Base-by-base conservation (phyloP, 495 filamentous ascomycete genomes). In the Elaphomyces granulatus region DNA sequence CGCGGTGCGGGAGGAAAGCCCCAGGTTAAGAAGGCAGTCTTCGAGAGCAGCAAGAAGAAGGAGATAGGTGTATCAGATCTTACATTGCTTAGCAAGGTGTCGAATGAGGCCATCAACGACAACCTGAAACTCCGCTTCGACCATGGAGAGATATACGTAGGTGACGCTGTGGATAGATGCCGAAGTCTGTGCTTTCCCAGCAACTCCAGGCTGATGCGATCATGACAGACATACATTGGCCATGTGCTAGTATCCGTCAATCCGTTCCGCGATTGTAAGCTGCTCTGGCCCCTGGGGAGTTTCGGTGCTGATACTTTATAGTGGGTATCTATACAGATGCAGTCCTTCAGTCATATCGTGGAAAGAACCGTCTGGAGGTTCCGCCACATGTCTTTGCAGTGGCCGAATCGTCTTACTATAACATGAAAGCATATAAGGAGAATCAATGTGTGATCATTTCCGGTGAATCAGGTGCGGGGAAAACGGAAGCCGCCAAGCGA, bases 371-470 rank as follows among this genome's bases (percentile, higher is more conserved):
- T 36, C 73, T 99, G 47, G 90, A 99, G 68, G 74, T 80, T 61
- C 84, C 90, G 15, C 92, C 92, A 7, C 92, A 99, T 58, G 92
- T 99, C 45, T 99, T 94, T 61, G 90, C 85, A 35, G 87, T 96
- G 54, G 92, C 92, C 48, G 92, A 99, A 62, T 81, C 86, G 3
- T 64, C 87, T 36, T 96, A 99, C 66, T 95, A 96, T 64, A 95
- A 99, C 68, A 96, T 99, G 92, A 95, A 95, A 48, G 87, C 84
- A 14, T 96, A 99, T 70, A 88, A 87, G 51, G 92, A 96, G 45
- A 96, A 96, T 64, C 92, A 99, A 54, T 99, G 92, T 64, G 87
- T 99, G 37, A 99, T 99, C 57, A 99, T 99, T 45, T 95, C 87
- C 15, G 92, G 92, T 47, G 92, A 99, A 67, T 96, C 92, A 7